phyloP scores from a whole-genome alignment of 2,329 filamentous ascomycete genomes.

The Nigrospora oryzae region DNA sequence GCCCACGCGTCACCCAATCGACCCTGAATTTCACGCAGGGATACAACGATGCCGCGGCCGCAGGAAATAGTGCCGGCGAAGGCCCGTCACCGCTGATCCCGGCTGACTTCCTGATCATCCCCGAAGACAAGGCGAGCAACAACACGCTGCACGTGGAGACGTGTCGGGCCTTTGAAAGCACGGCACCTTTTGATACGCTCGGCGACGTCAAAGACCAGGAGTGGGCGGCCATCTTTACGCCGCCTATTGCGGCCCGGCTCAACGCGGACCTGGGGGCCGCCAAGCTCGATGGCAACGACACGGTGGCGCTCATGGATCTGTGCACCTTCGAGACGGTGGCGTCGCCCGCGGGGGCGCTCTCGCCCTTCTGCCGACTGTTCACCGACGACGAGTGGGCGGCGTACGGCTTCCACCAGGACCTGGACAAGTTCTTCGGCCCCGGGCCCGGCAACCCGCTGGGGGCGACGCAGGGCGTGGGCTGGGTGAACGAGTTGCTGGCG shows the following conservation, averaged over 20 bases:
- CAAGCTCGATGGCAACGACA: slow-evolving; percentile 53
- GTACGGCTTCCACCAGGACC: slow-evolving; percentile 72
- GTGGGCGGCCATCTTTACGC: slow-evolving; percentile 58
- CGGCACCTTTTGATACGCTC: slow-evolving; percentile 33
- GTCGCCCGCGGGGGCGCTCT: slow-evolving; percentile 44
- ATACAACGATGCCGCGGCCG: slow-evolving; percentile 43
- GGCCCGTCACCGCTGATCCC: slow-evolving; percentile 34
- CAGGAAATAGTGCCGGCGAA: slow-evolving; percentile 27
- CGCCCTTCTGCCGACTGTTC: slow-evolving; percentile 72
- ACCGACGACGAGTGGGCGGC: slow-evolving; percentile 61
- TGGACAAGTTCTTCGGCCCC: slow-evolving; percentile 81
- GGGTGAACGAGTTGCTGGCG: slow-evolving; percentile 78
- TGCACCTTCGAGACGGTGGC: slow-evolving; percentile 78
- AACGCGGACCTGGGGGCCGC: slow-evolving; percentile 61
- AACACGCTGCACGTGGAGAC: slow-evolving; percentile 73
- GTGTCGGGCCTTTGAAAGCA: slow-evolving; percentile 62
- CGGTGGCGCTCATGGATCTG: slow-evolving; percentile 74
- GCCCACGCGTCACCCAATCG: slow-evolving; percentile 64
- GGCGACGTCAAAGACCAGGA: slow-evolving; percentile 41
- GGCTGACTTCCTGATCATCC: slow-evolving; percentile 51
- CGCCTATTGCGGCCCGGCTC: slow-evolving; percentile 59
- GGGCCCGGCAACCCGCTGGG: slow-evolving; percentile 70
- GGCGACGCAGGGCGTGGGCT: slow-evolving; percentile 79
- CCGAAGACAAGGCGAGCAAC: slow-evolving; percentile 59
- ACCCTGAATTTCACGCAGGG: slow-evolving; percentile 69